Evolutionary conservation across 352 stramenopile genomes (phyloP).

Genomic region (Pythium biforme): DNA sequence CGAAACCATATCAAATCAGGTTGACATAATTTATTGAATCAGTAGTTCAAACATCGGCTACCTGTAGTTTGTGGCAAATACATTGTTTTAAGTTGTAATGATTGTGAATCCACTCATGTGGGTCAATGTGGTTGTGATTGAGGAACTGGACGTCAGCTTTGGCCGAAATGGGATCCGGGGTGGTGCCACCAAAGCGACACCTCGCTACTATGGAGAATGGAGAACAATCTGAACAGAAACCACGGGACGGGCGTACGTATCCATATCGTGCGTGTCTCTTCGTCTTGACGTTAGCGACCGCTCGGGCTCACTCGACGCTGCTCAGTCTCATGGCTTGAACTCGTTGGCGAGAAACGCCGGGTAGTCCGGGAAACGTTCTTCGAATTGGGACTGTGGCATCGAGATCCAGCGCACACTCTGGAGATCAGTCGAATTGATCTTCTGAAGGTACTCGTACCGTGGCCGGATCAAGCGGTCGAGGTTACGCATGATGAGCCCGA

Average conservation of each 20-base stretch:
- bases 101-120: not conserved
- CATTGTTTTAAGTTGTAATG: too few relatives aligned
- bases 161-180: not conserved
- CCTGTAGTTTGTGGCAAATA: too few relatives aligned
- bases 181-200: not conserved
- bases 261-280: too few relatives aligned
- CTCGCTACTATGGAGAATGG: not conserved
- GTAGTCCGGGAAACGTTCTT: constrained; percentile 33
- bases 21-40: not conserved
- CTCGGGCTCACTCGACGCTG: not conserved
- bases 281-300: too few relatives aligned
- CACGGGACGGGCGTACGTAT: not conserved
- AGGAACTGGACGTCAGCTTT: not conserved
- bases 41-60: too few relatives aligned
- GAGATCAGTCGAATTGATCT: constrained; percentile 16
- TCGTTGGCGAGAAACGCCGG: constrained; percentile 6
- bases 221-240: not conserved
- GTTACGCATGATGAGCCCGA: constrained; percentile 42
- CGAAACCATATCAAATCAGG: not conserved
- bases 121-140: not conserved
- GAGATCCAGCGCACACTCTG: constrained; percentile 33
- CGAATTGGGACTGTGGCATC: constrained; percentile 32
- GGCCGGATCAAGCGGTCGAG: constrained; percentile 39
- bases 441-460: constrained; percentile 44
- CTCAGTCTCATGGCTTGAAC: not conserved